phyloP scores from a whole-genome alignment of 2,329 filamentous ascomycete species.

The Talaromyces funiculosus region DNA sequence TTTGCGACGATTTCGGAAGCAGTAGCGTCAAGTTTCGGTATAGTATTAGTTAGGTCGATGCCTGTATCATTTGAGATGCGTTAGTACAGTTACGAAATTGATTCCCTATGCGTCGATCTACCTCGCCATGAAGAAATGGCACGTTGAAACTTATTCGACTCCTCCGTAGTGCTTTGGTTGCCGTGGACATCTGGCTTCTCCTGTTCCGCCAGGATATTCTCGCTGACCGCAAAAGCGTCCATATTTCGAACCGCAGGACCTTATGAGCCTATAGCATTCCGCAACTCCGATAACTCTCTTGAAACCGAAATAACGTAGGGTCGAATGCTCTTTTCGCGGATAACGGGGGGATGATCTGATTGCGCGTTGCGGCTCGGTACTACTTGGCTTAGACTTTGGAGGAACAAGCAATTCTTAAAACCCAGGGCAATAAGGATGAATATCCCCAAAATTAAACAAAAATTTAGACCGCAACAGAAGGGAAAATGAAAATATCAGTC shows the following conservation, averaged over 20 bases:
- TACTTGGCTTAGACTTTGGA: neutral
- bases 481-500: neutral
- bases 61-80: slow-evolving; percentile 45
- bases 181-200: slow-evolving; percentile 24
- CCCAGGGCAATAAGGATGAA: neutral
- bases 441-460: no score
- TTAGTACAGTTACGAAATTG: neutral
- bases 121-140: slow-evolving; percentile 96
- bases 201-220: slow-evolving; percentile 31
- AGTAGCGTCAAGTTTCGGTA: slow-evolving; percentile 80
- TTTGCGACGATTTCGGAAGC: slow-evolving; percentile 93
- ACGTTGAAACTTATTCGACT: slow-evolving; percentile 90
- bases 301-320: neutral
- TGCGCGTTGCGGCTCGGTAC: slow-evolving; percentile 27
- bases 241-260: slow-evolving; percentile 23
- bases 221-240: slow-evolving; percentile 41
- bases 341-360: slow-evolving; percentile 13
- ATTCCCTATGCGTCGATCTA: slow-evolving; percentile 41
- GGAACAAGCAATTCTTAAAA: neutral
- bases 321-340: slow-evolving; percentile 5
- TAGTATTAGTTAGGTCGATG: slow-evolving; percentile 77
- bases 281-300: neutral
- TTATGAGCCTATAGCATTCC: slow-evolving; percentile 6
- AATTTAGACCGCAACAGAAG: neutral
- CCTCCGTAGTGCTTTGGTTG: slow-evolving; percentile 42